Evolutionary conservation across 2,329 filamentous ascomycete species (phyloP).

Genomic region (Beauveria caledonica): DNA sequence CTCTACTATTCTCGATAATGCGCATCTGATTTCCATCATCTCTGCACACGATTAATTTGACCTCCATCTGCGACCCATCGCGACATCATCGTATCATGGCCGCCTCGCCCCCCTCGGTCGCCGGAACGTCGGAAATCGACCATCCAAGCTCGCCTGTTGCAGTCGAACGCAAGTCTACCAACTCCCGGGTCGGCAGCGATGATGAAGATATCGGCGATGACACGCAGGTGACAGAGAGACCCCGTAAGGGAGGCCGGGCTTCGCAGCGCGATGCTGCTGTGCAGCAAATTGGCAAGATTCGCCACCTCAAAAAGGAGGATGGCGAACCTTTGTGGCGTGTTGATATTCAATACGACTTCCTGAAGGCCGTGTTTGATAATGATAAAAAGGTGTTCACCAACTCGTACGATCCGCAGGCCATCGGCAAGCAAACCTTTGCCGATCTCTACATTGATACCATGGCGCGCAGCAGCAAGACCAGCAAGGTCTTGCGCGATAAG

Average conservation of each 20-base stretch:
- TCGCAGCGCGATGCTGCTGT: slow-evolving; percentile 28
- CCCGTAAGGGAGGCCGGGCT: slow-evolving; percentile 26
- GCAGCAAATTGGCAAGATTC: slow-evolving; percentile 57
- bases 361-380: slow-evolving; percentile 72
- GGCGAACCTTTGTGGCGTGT: slow-evolving; percentile 79
- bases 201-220: slow-evolving; percentile 37
- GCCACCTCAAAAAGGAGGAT: slow-evolving; percentile 82
- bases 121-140: slow-evolving; percentile 38
- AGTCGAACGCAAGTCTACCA: slow-evolving; percentile 37
- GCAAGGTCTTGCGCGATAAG: slow-evolving; percentile 96
- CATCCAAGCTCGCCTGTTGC: slow-evolving; percentile 37
- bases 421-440: slow-evolving; percentile 71
- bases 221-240: slow-evolving; percentile 35
- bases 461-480: slow-evolving; percentile 97
- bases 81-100: slow-evolving; percentile 22
- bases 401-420: slow-evolving; percentile 59
- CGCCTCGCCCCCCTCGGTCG: slow-evolving; percentile 32
- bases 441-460: slow-evolving; percentile 98
- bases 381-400: slow-evolving; percentile 76
- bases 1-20: background rate
- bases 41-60: slow-evolving; percentile 3
- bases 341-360: slow-evolving; percentile 84
- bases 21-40: slow-evolving; percentile 1
- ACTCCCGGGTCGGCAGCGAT: slow-evolving; percentile 36
- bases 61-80: slow-evolving; percentile 4